Evolutionary conservation across 805 yeast genomes (phyloP).

Genomic region (Candida nitratophila): DNA sequence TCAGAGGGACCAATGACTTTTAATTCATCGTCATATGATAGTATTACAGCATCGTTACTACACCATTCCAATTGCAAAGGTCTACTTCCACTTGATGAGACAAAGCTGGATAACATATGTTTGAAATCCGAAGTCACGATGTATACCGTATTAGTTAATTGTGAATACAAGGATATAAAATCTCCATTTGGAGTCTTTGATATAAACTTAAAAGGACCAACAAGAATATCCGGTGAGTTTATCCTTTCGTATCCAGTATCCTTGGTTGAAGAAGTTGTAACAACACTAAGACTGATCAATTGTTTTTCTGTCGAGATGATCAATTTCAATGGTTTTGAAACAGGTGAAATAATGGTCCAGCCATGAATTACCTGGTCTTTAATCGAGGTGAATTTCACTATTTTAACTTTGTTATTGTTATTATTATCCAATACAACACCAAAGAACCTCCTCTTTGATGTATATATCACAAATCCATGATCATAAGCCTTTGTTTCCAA

Average conservation of each 20-base stretch:
- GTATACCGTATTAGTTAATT: slow-evolving; percentile 33
- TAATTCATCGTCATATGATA: slow-evolving; percentile 53
- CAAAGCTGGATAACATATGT: slow-evolving; percentile 35
- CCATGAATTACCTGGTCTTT: background rate
- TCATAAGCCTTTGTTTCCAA: slow-evolving; percentile 31
- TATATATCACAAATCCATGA: slow-evolving; percentile 36
- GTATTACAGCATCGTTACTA: slow-evolving; percentile 72
- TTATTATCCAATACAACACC: slow-evolving; percentile 15
- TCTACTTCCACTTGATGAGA: slow-evolving; percentile 21
- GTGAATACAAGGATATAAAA: slow-evolving; percentile 45
- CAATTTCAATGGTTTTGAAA: background rate
- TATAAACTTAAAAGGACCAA: slow-evolving; percentile 12
- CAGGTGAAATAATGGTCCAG: background rate
- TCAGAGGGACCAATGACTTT: slow-evolving; percentile 67
- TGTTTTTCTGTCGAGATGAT: background rate
- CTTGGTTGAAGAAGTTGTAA: background rate
- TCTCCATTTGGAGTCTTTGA: slow-evolving; percentile 42
- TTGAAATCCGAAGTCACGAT: slow-evolving; percentile 44
- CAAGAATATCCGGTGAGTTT: background rate
- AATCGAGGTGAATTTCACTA: background rate
- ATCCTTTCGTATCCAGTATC: too few relatives aligned
- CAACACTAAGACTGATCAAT: background rate
- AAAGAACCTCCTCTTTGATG: slow-evolving; percentile 34
- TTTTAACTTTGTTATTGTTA: background rate
- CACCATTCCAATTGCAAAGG: slow-evolving; percentile 69